Percentiles rank a stretch among this genome's conserved stretches.
phyloP scores from a whole-genome alignment of 2,329 filamentous ascomycete species.

The Elsinoe perseae region DNA sequence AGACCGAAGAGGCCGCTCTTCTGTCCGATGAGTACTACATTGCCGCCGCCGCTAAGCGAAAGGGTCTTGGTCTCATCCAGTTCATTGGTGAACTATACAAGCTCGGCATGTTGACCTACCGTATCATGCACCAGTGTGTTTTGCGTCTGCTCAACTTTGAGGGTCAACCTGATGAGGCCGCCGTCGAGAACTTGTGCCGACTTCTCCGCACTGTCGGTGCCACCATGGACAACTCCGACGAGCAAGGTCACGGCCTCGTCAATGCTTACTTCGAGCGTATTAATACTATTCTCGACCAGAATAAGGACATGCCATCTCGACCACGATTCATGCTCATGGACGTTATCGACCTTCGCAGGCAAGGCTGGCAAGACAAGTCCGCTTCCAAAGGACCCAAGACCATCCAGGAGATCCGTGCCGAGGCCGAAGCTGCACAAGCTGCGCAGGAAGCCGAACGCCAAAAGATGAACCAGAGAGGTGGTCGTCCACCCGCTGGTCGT shows the following conservation, averaged over 20 bases:
- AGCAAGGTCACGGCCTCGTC: conserved; percentile 81
- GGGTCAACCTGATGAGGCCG: conserved; percentile 85
- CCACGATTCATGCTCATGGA: conserved; percentile 97
- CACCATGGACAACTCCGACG: conserved; percentile 68
- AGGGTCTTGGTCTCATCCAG: conserved; percentile 93
- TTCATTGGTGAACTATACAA: conserved; percentile 99
- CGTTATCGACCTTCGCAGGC: conserved; percentile 71
- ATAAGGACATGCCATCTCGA: conserved; percentile 69
- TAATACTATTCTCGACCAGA: conserved; percentile 68
- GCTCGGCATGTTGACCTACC: conserved; percentile 94
- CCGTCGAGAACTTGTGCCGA: conserved; percentile 92
- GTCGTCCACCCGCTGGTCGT: conserved; percentile 66
- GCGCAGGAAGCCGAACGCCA: conserved; percentile 62
- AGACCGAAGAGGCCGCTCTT: conserved; percentile 65
- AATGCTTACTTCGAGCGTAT: conserved; percentile 91
- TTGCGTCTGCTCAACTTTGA: conserved; percentile 94
- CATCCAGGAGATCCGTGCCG: conserved; percentile 80
- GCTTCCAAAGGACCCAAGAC: conserved; percentile 97
- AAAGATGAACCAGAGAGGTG: conserved; percentile 55
- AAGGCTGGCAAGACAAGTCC: conserved; percentile 80
- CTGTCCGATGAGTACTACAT: conserved; percentile 95
- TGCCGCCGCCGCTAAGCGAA: conserved; percentile 88
- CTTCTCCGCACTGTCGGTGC: conserved; percentile 83
- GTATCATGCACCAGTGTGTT: conserved; percentile 99
- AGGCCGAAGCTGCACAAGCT: conserved; percentile 71